phyloP scores from a whole-genome alignment of 169 alveolate species.

The Amoebophrya sp. region DNA sequence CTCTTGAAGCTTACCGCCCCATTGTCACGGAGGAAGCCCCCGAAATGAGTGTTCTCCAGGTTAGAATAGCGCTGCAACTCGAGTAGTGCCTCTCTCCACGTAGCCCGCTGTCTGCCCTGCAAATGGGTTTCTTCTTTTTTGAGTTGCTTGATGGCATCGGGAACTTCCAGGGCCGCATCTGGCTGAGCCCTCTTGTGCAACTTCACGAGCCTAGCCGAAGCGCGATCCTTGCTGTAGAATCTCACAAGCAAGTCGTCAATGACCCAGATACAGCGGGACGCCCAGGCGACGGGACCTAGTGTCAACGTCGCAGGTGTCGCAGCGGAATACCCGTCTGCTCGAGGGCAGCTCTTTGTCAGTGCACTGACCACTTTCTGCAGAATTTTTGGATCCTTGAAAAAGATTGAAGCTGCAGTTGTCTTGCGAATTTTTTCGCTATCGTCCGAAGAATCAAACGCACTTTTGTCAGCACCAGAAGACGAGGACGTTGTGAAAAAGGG shows the following conservation, averaged over 20 bases:
- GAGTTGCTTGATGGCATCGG: too few relatives aligned
- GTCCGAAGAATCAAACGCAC: too few relatives aligned
- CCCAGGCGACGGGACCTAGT: background rate
- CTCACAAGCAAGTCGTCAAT: background rate
- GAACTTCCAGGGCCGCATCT: background rate
- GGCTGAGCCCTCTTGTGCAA: background rate
- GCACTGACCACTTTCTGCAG: too few relatives aligned
- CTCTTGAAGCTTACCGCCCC: background rate
- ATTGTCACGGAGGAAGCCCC: background rate
- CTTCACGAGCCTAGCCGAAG: too few relatives aligned
- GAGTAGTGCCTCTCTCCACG: background rate
- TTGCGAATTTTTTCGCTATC: too few relatives aligned
- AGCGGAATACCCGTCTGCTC: too few relatives aligned
- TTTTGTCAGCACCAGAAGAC: too few relatives aligned
- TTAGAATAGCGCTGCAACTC: background rate
- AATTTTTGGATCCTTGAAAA: too few relatives aligned
- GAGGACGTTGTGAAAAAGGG: too few relatives aligned
- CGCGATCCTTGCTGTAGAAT: background rate
- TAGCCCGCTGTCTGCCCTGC: background rate
- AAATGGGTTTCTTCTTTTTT: background rate
- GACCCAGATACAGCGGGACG: background rate
- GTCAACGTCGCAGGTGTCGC: too few relatives aligned
- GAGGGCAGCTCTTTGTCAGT: too few relatives aligned
- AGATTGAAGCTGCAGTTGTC: too few relatives aligned
- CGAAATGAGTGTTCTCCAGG: background rate